These are phyloP conservation scores for Gossypium trilobum DNA, from an alignment of 441 rosid genomes.

Conservation along the genomic window DNA sequence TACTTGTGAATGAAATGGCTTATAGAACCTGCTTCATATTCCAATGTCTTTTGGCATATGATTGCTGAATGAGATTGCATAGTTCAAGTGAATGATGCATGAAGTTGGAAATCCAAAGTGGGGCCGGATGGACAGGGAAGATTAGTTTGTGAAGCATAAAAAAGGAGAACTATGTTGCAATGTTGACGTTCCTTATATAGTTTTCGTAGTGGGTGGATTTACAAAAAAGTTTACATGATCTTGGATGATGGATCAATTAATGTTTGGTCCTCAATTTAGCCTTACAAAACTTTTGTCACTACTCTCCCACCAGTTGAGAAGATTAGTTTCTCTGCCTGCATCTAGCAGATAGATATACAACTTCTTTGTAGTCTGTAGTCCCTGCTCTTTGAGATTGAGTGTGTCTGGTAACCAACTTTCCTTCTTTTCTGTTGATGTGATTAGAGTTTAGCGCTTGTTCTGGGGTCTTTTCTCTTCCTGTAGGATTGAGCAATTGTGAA, in stretches of 20 bases:
- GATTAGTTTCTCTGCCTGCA: constrained; percentile 1
- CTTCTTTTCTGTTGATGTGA: neutral
- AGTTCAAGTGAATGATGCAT: neutral
- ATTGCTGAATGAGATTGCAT: neutral
- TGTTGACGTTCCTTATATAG: neutral
- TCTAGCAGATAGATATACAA: neutral
- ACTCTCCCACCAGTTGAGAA: neutral
- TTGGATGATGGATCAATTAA: constrained; percentile 5
- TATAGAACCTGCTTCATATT: neutral
- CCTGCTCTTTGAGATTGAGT: neutral
- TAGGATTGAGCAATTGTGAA: neutral
- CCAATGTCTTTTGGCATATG: neutral
- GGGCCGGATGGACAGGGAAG: neutral
- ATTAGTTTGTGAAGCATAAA: constrained; percentile 1
- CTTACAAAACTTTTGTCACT: neutral
- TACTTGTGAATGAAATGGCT: neutral
- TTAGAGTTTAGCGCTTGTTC: neutral
- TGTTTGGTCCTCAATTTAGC: neutral
- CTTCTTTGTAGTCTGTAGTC: neutral
- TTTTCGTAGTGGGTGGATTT: neutral
- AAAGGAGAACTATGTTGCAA: neutral
- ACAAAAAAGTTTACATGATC: neutral
- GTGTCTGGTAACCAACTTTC: neutral
- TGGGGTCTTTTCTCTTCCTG: neutral
- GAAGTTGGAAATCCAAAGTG: constrained; percentile 14